phyloP scores from a whole-genome alignment of 139 green algal genomes.

The Micractinium sp. region DNA sequence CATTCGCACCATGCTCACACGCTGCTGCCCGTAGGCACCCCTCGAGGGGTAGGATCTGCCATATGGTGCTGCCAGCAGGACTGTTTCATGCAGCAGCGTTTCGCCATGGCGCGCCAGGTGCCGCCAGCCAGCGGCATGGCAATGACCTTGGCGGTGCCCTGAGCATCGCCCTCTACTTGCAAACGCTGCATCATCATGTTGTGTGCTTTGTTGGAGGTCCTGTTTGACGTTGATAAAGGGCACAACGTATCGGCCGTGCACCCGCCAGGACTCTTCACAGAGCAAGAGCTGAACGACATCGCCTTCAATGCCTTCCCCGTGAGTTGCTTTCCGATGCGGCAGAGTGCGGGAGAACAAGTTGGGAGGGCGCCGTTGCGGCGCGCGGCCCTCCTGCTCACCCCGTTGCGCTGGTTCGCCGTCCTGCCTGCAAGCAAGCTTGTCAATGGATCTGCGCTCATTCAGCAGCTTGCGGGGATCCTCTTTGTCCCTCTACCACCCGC shows the following conservation, averaged over 20 bases:
- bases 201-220: constrained; percentile 6
- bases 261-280: neutral
- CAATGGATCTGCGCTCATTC: neutral
- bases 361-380: neutral
- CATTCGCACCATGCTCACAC: too few species aligned
- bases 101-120: too few species aligned
- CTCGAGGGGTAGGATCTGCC: too few species aligned
- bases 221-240: constrained; percentile 76
- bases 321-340: neutral
- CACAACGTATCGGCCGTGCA: neutral
- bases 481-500: neutral
- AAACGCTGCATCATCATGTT: neutral
- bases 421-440: neutral
- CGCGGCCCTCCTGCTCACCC: neutral
- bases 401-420: neutral
- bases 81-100: too few species aligned
- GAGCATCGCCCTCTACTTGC: too few species aligned
- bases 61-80: too few species aligned
- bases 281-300: constrained; percentile 58
- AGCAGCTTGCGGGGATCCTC: neutral
- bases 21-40: too few species aligned
- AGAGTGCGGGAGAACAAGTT: neutral
- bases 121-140: too few species aligned
- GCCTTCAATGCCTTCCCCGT: constrained; percentile 78
- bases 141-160: too few species aligned